Evolutionary conservation across 2,329 filamentous ascomycete genomes (phyloP), one percentile per base, ranked within the genome.

Genomic region (Ascochyta fabae): DNA sequence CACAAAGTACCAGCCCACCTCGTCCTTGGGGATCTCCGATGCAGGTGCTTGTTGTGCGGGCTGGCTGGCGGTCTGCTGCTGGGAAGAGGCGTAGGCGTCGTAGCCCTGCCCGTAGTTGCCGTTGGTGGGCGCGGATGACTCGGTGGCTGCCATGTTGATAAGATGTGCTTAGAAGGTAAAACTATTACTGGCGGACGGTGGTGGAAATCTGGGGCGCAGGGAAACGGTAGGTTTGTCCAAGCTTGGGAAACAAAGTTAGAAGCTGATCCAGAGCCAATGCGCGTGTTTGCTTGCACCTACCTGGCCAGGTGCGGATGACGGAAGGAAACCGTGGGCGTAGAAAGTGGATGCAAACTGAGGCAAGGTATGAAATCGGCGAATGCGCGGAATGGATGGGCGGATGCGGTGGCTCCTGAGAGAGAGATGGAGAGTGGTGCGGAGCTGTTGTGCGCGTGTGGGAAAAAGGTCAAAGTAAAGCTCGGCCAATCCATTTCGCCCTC

Each of bases 1-100:
- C 56, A 99, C 95, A 69, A 99, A 99, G 81, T 94, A 98, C 95
- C 95, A 99, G 78, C 92, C 95, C 66, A 99, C 92, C 81, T 98
- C 92, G 76, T 96, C 92, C 82, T 96, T 97, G 69, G 81, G 81
- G 60, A 86, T 84, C 39, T 82, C 79, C 23, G 70, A 66, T 24
- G 70, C 65, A 29, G 69, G 48, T 22, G 67, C 64, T 64, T 65
- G 64, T 64, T 61, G 66, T 58, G 61, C 59, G 24, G 64, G 56
- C 59, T 72, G 70, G 59, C 60, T 65, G 59, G 69, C 47, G 13
- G 65, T 53, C 22, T 62, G 59, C 48, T 67, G 65, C 61, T 73
- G 70, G 29, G 65, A 59, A 10, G 65, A 57, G 53, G 60, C 63
- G 60, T 71, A 74, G 56, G 62, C 60, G 52, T 78, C 73, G 64